phyloP scores from a whole-genome alignment of 108 stramenopile genomes.

The Pseudonitzschia multistriata region DNA sequence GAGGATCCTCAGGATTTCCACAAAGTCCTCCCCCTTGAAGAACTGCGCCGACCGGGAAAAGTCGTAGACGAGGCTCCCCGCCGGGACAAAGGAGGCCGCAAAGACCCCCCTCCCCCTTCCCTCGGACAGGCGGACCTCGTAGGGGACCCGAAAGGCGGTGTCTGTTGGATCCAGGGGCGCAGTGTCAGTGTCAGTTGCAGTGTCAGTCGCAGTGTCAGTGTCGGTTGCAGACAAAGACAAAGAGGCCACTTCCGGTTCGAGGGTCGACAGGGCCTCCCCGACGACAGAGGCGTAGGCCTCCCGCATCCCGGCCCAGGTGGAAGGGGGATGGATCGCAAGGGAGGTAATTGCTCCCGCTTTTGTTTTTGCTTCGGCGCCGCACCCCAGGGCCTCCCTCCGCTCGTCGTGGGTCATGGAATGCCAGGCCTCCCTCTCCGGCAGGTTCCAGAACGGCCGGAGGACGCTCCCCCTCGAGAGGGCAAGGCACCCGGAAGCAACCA shows the following conservation, averaged over 20 bases:
- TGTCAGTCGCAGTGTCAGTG: background rate
- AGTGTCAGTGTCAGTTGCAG: background rate
- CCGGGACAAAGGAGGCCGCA: background rate
- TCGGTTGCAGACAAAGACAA: background rate
- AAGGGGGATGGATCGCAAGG: background rate
- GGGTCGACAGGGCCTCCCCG: background rate
- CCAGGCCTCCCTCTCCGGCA: no score
- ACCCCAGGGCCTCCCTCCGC: background rate
- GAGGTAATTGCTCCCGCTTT: no score
- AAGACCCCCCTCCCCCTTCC: constrained; percentile 8
- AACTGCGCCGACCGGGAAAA: background rate
- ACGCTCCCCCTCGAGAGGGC: no score
- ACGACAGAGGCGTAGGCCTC: background rate
- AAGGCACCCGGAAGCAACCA: no score
- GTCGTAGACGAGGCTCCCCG: background rate
- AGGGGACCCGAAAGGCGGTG: background rate
- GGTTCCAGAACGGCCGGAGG: no score
- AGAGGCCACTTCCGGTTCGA: background rate
- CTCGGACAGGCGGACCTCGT: background rate
- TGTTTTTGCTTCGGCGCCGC: background rate
- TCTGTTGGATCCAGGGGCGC: background rate
- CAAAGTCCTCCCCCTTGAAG: background rate
- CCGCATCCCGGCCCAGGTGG: background rate
- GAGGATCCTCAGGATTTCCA: background rate
- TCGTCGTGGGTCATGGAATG: background rate